Evolutionary conservation across 441 rosid species (phyloP), one percentile per base, ranked within the genome.

Genomic region (Dalechampia spathulata): DNA sequence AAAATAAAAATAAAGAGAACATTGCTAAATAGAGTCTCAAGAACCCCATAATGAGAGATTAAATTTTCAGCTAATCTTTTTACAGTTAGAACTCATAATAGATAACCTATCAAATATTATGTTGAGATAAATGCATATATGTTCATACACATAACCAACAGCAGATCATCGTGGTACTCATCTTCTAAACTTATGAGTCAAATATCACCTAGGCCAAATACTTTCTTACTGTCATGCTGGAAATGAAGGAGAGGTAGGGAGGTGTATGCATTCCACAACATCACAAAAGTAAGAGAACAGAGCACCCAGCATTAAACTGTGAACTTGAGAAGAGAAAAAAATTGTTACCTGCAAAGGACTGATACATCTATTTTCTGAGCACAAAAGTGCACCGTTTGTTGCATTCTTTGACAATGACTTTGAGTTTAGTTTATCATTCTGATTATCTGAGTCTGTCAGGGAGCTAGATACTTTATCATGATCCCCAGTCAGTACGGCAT

Each of bases 331-430:
- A n/a, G n/a, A n/a, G 15, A 54, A 32, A 32, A 39, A 53, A 37
- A 46, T 36, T 52, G 60, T 62, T 74, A 81, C 80, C 79, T 45
- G 22, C 40, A 62, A 28, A 16, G 58, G 58, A 49, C 61, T 54
- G 53, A 51, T 30, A 62, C 54, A 39, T 63, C 75, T 63, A 34
- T 64, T 64, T 76, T 68, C 83, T 16, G 61, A 67, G 65, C 56
- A 59, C n/a, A n/a, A n/a, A 42, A 34, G 61, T 8, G 25, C 34
- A 62, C 66, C 58, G 9, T 54, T 57, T 49, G 55, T 50, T 32
- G 61, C 57, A 41, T 49, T 49, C 49, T 46, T 73, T 12, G 64
- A 52, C 60, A 48, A 49, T 28, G 54, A 49, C 41, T 62, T 65
- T 43, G 68, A 56, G 39, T 72, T 77, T 15, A 60, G 40, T 51